A percentile compares a stretch with the other conserved stretches of the same genome.
Conservation (phyloP, 2,329 filamentous ascomycete genomes). For the Fusarium oligoseptatum region DNA sequence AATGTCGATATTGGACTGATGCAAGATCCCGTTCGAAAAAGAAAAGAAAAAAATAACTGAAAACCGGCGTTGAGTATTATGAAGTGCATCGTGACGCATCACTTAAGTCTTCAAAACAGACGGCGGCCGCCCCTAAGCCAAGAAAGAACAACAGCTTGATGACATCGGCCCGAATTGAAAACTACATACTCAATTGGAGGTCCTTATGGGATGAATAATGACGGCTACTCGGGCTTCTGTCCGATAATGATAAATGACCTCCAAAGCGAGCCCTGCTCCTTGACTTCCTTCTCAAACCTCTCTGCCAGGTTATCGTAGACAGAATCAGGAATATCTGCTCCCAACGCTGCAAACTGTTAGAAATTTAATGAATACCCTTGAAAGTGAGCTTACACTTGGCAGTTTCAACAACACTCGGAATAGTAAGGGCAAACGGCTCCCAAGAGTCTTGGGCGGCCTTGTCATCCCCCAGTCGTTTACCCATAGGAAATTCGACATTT, state of each 20-base stretch:
- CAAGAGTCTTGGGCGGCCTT: neutral
- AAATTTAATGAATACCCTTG: too few relatives aligned
- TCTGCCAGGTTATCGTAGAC: neutral
- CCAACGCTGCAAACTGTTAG: neutral
- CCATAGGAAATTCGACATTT: constrained; percentile 14
- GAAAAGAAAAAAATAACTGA: too few relatives aligned
- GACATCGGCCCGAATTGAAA: neutral
- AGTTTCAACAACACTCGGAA: constrained; percentile 9
- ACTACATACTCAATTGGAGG: too few relatives aligned
- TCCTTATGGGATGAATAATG: too few relatives aligned
- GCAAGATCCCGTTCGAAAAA: too few relatives aligned
- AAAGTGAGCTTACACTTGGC: constrained; percentile 1
- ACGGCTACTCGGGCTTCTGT: neutral
- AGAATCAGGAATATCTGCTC: neutral
- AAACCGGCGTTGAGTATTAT: neutral
- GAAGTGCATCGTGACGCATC: neutral
- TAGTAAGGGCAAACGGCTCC: constrained; percentile 15
- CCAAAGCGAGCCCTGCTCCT: constrained; percentile 14
- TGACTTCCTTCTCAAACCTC: constrained; percentile 25
- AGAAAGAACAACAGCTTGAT: neutral
- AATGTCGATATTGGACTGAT: too few relatives aligned
- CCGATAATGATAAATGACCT: constrained; percentile 8
- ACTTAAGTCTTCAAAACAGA: neutral
- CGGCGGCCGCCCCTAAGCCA: neutral
- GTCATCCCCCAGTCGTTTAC: constrained; percentile 3